phyloP scores from a whole-genome alignment of 2,329 filamentous ascomycete species.

The Aquanectria penicillioides region DNA sequence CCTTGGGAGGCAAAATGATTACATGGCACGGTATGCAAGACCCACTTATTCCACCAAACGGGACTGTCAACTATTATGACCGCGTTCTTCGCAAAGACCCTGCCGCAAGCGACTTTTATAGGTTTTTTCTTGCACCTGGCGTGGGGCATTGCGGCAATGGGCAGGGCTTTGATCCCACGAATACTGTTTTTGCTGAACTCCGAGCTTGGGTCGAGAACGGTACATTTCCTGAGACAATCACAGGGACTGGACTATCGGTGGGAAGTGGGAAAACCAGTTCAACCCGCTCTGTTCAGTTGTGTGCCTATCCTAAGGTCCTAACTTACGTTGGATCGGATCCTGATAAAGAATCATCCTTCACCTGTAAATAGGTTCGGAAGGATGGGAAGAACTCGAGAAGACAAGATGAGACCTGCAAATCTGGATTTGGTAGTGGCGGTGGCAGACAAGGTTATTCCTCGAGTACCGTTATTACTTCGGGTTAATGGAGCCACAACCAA shows the following conservation, averaged over 20 bases:
- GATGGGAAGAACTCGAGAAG: too few relatives aligned
- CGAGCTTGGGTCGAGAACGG: conserved; percentile 29
- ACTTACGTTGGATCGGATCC: conserved; percentile 8
- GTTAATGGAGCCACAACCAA: too few relatives aligned
- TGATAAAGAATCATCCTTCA: conserved; percentile 13
- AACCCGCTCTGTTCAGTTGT: conserved; percentile 6
- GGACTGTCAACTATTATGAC: conserved; percentile 26
- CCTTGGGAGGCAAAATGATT: conserved; percentile 27
- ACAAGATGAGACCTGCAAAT: too few relatives aligned
- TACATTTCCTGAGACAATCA: conserved; percentile 17
- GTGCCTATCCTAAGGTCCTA: conserved; percentile 23
- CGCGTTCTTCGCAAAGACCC: conserved; percentile 11
- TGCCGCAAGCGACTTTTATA: conserved; percentile 18
- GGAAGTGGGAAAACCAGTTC: neutral
- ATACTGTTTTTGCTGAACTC: conserved; percentile 14
- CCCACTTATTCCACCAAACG: conserved; percentile 17
- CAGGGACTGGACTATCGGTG: conserved; percentile 13
- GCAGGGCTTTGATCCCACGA: conserved; percentile 15
- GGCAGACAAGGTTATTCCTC: too few relatives aligned
- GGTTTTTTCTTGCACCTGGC: conserved; percentile 28
- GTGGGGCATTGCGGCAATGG: conserved; percentile 25
- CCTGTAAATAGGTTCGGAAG: conserved; percentile 23
- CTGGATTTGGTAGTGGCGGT: too few relatives aligned
- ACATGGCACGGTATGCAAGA: conserved; percentile 33
- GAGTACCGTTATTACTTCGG: too few relatives aligned